These are phyloP conservation scores for Myotisia sp. DNA, from an alignment of 2,329 filamentous ascomycete genomes.

Conservation along the genomic window DNA sequence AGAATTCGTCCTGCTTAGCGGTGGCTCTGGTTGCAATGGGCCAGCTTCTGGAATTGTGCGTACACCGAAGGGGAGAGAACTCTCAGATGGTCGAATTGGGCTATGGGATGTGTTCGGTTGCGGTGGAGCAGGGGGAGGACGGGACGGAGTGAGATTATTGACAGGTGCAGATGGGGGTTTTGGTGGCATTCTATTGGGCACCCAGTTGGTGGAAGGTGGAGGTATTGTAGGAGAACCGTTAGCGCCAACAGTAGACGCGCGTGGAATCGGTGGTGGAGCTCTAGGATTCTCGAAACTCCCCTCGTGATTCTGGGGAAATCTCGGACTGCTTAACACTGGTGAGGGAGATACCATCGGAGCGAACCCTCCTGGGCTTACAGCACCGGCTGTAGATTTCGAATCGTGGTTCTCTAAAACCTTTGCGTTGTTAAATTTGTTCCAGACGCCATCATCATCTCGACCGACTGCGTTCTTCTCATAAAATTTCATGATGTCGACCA, in stretches of 20 bases:
- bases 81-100: constrained; percentile 43
- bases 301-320: constrained; percentile 78
- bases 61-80: constrained; percentile 26
- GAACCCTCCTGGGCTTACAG: constrained; percentile 32
- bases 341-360: constrained; percentile 51
- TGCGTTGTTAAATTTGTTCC: constrained; percentile 92
- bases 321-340: constrained; percentile 60
- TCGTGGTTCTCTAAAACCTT: constrained; percentile 40
- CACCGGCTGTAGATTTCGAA: constrained; percentile 29
- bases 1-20: constrained; percentile 55
- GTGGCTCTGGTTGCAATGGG: constrained; percentile 52
- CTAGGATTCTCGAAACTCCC: constrained; percentile 96
- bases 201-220: constrained; percentile 38
- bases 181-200: constrained; percentile 74
- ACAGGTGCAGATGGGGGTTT: constrained; percentile 52
- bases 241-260: constrained; percentile 23
- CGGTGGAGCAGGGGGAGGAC: constrained; percentile 31
- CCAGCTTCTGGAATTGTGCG: constrained; percentile 41
- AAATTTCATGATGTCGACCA: constrained; percentile 89
- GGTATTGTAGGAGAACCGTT: constrained; percentile 35
- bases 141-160: constrained; percentile 26
- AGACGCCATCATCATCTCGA: constrained; percentile 68
- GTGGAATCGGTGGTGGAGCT: constrained; percentile 76
- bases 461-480: constrained; percentile 87
- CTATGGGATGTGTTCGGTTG: constrained; percentile 33